Percentiles rank a stretch among this genome's conserved stretches.
Evolutionary conservation across 1,284 basidiomycete species (phyloP).

Genomic region (Trichosporon asahii): DNA sequence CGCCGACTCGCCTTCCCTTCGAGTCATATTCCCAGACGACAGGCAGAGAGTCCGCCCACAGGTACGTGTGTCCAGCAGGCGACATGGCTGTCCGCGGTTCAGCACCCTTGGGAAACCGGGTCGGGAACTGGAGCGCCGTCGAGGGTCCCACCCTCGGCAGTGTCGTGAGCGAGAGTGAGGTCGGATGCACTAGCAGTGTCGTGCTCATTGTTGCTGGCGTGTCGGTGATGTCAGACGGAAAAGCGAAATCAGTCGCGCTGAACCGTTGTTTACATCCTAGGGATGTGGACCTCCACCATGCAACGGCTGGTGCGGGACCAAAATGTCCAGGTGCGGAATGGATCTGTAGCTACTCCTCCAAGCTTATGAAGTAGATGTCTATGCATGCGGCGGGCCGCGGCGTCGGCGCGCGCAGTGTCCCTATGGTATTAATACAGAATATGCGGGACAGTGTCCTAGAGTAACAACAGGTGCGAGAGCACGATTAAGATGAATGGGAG

Average conservation of each 20-base stretch:
- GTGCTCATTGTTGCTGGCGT: not conserved
- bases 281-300: not conserved
- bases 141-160: not conserved
- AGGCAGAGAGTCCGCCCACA: slow-evolving; percentile 11
- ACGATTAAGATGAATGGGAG: not conserved
- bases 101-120: slow-evolving; percentile 17
- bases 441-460: not conserved
- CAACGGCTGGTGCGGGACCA: not conserved
- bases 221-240: not conserved
- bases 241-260: not conserved
- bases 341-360: too few relatives aligned
- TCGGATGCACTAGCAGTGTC: slow-evolving; percentile 17
- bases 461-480: not conserved
- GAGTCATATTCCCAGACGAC: slow-evolving; percentile 31
- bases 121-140: slow-evolving; percentile 21
- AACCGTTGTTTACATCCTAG: slow-evolving; percentile 8
- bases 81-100: slow-evolving; percentile 15
- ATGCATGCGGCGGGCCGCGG: not conserved
- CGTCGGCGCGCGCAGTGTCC: not conserved
- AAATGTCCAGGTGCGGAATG: not conserved
- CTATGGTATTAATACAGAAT: slow-evolving; percentile 3
- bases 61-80: slow-evolving; percentile 15
- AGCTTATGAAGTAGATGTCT: too few relatives aligned
- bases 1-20: slow-evolving; percentile 25
- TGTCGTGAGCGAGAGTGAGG: not conserved